Evolutionary conservation across 768 basidiomycete genomes (phyloP).

Genomic region (Fomitopsis serialis): DNA sequence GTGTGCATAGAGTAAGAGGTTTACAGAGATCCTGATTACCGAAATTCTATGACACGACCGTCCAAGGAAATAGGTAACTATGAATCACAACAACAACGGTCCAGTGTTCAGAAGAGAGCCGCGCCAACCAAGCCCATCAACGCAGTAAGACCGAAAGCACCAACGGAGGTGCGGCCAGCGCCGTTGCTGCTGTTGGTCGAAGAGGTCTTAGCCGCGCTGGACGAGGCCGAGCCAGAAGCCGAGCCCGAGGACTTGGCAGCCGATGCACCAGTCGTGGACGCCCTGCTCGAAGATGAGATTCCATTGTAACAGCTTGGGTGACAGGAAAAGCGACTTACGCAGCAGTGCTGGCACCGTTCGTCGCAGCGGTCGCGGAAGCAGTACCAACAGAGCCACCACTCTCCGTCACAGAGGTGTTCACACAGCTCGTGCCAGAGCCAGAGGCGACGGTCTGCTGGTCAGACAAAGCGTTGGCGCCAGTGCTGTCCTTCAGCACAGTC

Average conservation of each 20-base stretch:
- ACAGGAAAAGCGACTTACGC: neutral
- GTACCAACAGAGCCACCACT: neutral
- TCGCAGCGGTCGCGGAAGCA: neutral
- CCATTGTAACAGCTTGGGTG: neutral
- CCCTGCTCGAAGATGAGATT: neutral
- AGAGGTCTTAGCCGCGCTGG: conserved; percentile 1
- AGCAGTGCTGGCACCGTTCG: neutral
- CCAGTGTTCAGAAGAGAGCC: conserved; percentile 28
- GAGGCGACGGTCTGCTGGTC: conserved; percentile 40
- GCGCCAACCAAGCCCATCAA: conserved; percentile 48
- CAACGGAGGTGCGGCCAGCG: conserved; percentile 27
- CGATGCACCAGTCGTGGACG: neutral
- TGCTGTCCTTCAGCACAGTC: conserved; percentile 51
- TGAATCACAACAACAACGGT: neutral
- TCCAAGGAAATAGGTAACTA: neutral
- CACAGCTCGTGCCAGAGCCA: conserved; percentile 24
- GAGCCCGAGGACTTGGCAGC: conserved; percentile 12
- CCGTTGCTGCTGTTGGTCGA: conserved; percentile 20
- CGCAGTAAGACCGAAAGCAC: conserved; percentile 40
- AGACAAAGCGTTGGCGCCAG: conserved; percentile 48
- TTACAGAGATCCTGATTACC: neutral
- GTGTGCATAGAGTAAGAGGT: neutral
- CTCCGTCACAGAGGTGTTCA: neutral
- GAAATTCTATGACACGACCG: neutral
- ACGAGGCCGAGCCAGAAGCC: conserved; percentile 3